Evolutionary conservation across 1,139 yeast genomes (phyloP), one percentile per base, ranked within the genome.

Genomic region (Debaryomyces robertsiae): DNA sequence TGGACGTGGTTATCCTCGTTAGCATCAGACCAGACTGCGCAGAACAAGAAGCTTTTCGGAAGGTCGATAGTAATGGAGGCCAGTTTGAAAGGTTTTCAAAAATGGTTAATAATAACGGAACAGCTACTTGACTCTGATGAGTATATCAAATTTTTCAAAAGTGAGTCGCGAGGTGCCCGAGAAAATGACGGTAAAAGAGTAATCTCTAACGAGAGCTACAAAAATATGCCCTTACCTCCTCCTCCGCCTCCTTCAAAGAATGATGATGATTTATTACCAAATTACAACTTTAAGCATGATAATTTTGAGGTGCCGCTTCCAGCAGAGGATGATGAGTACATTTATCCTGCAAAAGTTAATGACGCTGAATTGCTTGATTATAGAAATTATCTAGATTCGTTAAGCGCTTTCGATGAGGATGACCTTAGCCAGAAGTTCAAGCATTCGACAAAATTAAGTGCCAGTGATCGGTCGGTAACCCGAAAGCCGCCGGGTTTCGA

Each of bases 1-100:
- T 89, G 96, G 96, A 79, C 95, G 0, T 89, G 96, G 96, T 68
- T 88, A 52, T 81, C 90, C 3, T 77, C 90, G 2, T 61, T 88
- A 19, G 88, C 88, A 0, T 76, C 82, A 32, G 96, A 89, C 54
- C 88, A 87, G 57, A 81, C 90, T 0, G 69, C 75, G 29, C 64
- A 68, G 23, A 79, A 82, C 50, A 85, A 85, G 58, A 75, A 76
- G 24, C 61, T 82, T 2, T 89, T 89, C 67, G 96, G 96, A 5
- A 75, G 94, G 45, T 81, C 95, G 0, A 70, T 88, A 41, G 87
- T 89, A 4, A 76, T 84, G 4, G 91, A 84, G 49, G 83, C 86
- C 36, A 81, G 79, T 22, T 68, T 82, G 46, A 82, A 81, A 59
- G 91, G 90, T 0, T 85, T 85, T 48, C 86, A 86, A 52, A 85